phyloP scores from a whole-genome alignment of 2,329 filamentous ascomycete species.

The Diaporthe eres region DNA sequence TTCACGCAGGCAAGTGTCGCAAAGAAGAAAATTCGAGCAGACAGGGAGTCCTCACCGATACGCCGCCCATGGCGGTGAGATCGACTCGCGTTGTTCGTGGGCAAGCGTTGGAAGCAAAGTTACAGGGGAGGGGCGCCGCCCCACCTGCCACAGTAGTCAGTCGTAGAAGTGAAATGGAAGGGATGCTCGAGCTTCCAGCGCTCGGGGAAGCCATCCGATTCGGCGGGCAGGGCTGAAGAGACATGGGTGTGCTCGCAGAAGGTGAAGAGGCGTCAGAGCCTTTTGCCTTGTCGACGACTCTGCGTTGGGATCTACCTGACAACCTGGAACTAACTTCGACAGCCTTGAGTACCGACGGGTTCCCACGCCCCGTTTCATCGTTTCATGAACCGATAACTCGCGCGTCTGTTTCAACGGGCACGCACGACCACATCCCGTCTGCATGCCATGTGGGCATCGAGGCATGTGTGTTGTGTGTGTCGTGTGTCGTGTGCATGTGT shows the following conservation, averaged over 20 bases:
- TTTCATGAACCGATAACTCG: slow-evolving; percentile 35
- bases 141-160: slow-evolving; percentile 31
- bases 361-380: background rate
- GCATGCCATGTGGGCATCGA: background rate
- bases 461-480: background rate
- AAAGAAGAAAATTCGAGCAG: slow-evolving; percentile 30
- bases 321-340: background rate
- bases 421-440: background rate
- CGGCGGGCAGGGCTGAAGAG: slow-evolving; percentile 35
- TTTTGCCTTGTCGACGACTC: slow-evolving; percentile 1
- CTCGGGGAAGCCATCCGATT: slow-evolving; percentile 37
- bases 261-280: background rate
- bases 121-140: slow-evolving; percentile 28
- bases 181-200: slow-evolving; percentile 29
- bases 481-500: background rate
- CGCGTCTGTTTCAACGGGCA: slow-evolving; percentile 12
- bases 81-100: slow-evolving; percentile 36
- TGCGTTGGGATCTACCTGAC: background rate
- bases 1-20: slow-evolving; percentile 9
- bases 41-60: slow-evolving; percentile 38
- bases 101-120: background rate
- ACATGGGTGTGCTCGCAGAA: slow-evolving; percentile 30
- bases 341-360: background rate
- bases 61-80: slow-evolving; percentile 32
- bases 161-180: slow-evolving; percentile 33